A percentile compares a stretch with the other conserved stretches of the same genome.
Evolutionary conservation across 345 rosid genomes (phyloP).

Genomic region (Citrus reticulata): DNA sequence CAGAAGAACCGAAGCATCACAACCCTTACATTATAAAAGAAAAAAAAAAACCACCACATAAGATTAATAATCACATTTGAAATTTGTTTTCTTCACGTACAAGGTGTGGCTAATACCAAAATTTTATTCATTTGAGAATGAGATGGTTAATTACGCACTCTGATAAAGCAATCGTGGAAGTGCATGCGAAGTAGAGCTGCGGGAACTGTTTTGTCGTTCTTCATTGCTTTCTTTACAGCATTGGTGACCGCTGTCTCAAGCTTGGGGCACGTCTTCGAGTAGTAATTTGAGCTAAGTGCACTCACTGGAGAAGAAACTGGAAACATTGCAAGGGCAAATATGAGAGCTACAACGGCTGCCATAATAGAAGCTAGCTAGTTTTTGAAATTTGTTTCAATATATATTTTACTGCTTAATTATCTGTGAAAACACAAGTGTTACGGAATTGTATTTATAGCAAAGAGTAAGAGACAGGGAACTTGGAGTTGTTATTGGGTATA

Average conservation of each 20-base stretch:
- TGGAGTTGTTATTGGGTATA: constrained; percentile 41
- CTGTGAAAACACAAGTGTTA: not conserved
- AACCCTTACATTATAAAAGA: constrained; percentile 47
- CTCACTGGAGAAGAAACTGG: constrained; percentile 23
- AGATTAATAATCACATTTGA: not conserved
- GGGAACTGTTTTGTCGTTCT: constrained; percentile 67
- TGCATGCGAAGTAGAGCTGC: constrained; percentile 90
- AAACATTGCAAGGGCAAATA: constrained; percentile 20
- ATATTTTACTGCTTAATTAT: not conserved
- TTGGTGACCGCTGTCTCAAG: constrained; percentile 47
- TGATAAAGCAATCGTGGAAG: constrained; percentile 79
- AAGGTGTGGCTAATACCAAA: not conserved
- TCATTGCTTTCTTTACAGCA: constrained; percentile 60
- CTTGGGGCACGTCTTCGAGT: constrained; percentile 55
- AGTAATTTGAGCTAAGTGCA: constrained; percentile 59
- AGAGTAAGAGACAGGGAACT: not conserved
- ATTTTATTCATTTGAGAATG: too few species aligned
- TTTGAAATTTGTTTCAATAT: not conserved
- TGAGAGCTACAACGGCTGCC: constrained; percentile 22
- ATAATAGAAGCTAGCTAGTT: constrained; percentile 7
- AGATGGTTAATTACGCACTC: constrained; percentile 28
- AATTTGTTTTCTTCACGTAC: not conserved
- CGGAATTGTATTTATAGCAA: constrained; percentile 20
- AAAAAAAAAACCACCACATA: not conserved
- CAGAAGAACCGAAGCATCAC: constrained; percentile 82